These are phyloP conservation scores for Gonapodya sp. DNA, from an alignment of 192 early-diverging fungal species.

Conservation along the genomic window DNA sequence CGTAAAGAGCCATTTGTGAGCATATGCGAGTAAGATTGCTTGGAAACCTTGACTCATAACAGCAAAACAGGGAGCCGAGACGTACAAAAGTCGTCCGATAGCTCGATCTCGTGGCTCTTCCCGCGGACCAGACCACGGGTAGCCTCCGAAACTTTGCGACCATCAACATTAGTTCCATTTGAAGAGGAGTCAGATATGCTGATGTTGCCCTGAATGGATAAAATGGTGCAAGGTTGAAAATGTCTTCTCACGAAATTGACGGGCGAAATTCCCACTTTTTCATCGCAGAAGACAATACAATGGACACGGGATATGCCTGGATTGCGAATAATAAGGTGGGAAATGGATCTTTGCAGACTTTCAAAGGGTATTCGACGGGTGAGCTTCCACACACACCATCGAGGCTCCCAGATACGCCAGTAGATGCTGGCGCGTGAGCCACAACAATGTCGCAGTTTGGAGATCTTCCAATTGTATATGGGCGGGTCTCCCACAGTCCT, in stretches of 20 bases:
- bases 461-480: neutral
- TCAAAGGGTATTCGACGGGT: neutral
- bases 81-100: neutral
- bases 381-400: neutral
- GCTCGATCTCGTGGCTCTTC: neutral
- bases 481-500: neutral
- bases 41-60: neutral
- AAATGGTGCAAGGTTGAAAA: too few relatives aligned
- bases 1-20: too few relatives aligned
- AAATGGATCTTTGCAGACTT: neutral
- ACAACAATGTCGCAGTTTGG: neutral
- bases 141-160: neutral
- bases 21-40: too few relatives aligned
- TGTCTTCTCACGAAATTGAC: too few relatives aligned
- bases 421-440: too few relatives aligned
- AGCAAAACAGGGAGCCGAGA: neutral
- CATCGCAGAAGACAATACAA: neutral
- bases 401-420: neutral
- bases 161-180: neutral
- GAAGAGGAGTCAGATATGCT: neutral
- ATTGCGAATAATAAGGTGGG: too few relatives aligned
- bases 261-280: neutral
- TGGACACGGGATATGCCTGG: neutral
- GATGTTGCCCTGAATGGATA: neutral
- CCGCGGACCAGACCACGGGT: neutral